These are phyloP conservation scores for Cladosporium sp. DNA, from an alignment of 2,329 filamentous ascomycete species.

Conservation along the genomic window DNA sequence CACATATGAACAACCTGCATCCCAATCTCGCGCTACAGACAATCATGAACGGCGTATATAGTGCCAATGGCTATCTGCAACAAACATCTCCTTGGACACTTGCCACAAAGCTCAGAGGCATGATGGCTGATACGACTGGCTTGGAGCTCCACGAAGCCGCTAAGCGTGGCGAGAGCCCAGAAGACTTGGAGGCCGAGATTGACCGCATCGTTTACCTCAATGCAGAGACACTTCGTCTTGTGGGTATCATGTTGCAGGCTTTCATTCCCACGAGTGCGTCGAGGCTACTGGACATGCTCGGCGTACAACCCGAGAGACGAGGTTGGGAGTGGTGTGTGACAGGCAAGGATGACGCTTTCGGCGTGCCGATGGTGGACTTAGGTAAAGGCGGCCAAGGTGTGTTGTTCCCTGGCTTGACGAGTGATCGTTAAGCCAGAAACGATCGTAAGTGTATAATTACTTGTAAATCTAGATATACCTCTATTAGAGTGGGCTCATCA, in stretches of 20 bases:
- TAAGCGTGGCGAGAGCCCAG: slow-evolving; percentile 21
- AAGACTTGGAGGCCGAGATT: slow-evolving; percentile 38
- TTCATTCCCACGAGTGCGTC: slow-evolving; percentile 79
- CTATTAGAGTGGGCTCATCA: too few relatives aligned
- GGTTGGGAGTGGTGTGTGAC: slow-evolving; percentile 59
- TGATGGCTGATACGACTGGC: slow-evolving; percentile 27
- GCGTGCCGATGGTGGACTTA: slow-evolving; percentile 42
- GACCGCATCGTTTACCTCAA: slow-evolving; percentile 64
- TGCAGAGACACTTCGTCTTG: slow-evolving; percentile 72
- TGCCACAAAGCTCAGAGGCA: slow-evolving; percentile 32
- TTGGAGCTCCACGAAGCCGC: slow-evolving; percentile 24
- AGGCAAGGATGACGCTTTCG: slow-evolving; percentile 67
- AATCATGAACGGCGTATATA: slow-evolving; percentile 59
- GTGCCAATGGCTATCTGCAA: slow-evolving; percentile 65
- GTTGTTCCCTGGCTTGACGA: slow-evolving; percentile 48
- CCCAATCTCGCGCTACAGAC: slow-evolving; percentile 61
- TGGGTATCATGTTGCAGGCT: slow-evolving; percentile 81
- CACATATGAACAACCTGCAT: slow-evolving; percentile 60
- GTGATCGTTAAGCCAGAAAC: slow-evolving; percentile 16
- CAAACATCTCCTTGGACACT: slow-evolving; percentile 65
- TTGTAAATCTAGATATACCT: neutral
- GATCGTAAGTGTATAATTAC: neutral
- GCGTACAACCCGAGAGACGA: slow-evolving; percentile 61
- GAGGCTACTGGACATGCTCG: slow-evolving; percentile 70
- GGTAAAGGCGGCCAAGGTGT: slow-evolving; percentile 42